Evolutionary conservation across 75 land plant species (phyloP).

Genomic region (Cryptomeria japonica): DNA sequence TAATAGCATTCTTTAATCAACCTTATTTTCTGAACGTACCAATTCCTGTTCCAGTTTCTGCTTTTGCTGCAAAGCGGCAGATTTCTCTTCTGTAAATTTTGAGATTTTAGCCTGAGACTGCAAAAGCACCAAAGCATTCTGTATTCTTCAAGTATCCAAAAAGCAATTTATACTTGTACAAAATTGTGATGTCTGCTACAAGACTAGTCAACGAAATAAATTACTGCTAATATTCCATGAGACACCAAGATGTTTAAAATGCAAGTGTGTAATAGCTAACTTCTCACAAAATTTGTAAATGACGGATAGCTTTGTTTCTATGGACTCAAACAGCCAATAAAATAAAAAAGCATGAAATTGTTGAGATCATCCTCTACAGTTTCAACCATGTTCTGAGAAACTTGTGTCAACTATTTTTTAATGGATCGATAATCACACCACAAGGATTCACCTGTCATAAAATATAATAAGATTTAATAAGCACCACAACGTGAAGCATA

Average conservation of each 20-base stretch:
- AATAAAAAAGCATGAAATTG: not conserved
- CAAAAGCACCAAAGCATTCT: slow-evolving; percentile 7
- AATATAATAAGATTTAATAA: not conserved
- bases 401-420: not conserved
- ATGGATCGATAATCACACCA: too few species aligned
- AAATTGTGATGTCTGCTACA: not conserved
- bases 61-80: slow-evolving; percentile 28
- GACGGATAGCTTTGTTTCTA: not conserved
- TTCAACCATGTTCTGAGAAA: not conserved
- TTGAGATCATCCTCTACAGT: not conserved
- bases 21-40: slow-evolving; percentile 15
- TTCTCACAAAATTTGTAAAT: not conserved
- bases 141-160: not conserved
- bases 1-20: not conserved
- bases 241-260: not conserved
- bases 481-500: too few species aligned
- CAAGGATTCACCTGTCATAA: not conserved
- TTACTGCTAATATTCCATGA: not conserved
- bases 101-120: slow-evolving; percentile 28
- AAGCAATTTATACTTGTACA: not conserved
- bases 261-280: not conserved
- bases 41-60: slow-evolving; percentile 37
- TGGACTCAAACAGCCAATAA: not conserved
- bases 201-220: not conserved
- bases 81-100: slow-evolving; percentile 35